phyloP scores from a whole-genome alignment of 345 rosid genomes.

The Isatis tinctoria region DNA sequence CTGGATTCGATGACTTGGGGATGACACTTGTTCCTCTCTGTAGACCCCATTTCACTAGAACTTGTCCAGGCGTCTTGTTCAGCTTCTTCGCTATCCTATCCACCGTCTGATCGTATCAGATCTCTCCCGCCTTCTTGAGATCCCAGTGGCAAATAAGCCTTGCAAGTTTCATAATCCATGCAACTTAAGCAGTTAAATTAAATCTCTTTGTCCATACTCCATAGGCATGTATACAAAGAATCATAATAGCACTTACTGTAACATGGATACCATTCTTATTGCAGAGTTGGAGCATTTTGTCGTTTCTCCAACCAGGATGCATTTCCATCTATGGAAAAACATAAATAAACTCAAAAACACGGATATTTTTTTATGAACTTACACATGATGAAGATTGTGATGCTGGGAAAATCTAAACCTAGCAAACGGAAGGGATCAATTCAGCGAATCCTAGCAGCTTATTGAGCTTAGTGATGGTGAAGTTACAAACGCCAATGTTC shows the following conservation, averaged over 20 bases:
- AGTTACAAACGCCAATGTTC: no score
- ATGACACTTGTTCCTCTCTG: no score
- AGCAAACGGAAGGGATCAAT: conserved; percentile 44
- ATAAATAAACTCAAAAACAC: conserved; percentile 1
- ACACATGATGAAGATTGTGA: neutral
- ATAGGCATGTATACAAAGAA: neutral
- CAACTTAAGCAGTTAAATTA: neutral
- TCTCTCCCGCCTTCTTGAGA: no score
- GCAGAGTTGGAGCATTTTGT: conserved; percentile 46
- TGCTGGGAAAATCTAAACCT: neutral
- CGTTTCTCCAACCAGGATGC: conserved; percentile 75
- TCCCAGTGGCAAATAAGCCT: no score
- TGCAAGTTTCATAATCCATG: no score
- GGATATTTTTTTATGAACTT: neutral
- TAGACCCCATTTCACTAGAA: no score
- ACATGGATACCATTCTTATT: conserved; percentile 45
- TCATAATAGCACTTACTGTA: conserved; percentile 31
- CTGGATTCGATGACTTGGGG: no score
- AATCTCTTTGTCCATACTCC: neutral
- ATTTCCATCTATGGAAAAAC: conserved; percentile 48
- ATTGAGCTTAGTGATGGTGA: conserved; percentile 50
- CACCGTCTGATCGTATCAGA: no score
- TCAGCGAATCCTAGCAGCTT: conserved; percentile 39
- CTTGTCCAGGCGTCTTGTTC: no score
- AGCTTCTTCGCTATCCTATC: no score